Base-by-base conservation (phyloP, 2,329 filamentous ascomycete species). In the Venturia effusa region DNA sequence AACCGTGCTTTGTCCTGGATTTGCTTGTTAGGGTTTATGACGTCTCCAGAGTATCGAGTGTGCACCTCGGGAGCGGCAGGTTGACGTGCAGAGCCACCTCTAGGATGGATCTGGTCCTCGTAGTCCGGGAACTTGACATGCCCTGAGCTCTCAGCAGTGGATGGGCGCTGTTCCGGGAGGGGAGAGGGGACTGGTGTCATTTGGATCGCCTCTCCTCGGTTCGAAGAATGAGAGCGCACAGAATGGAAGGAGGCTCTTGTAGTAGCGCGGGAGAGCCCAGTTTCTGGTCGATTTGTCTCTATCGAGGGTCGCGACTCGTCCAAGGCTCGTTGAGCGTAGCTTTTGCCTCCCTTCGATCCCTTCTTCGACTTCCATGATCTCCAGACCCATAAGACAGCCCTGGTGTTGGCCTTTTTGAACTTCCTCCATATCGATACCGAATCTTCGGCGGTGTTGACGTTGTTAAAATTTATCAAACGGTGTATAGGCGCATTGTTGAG, bases 401-500 rank as follows among this genome's bases (percentile, higher is more conserved):
- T 82, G 0, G 91, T 88, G 61, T 82, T 91, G 4, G 89, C 89
- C 79, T 99, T 99, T 77, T 99, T 99, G 77, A 94, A 83, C 68
- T 80, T 86, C 70, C 94, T 87, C 94, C 94, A 99, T 34, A 84
- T 48, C 0, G 90, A 92, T 51, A 99, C 83, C 67, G 90, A 87
- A 70, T 97, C 93, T 68, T 92, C 89, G 45, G 88, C 85, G 17
- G 92, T 90, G 69, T 99, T 99, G 69, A 97, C 92, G 70, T 99
- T 99, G 68, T 88, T 83, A 87, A 90, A 97, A 67, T 92, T 88
- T 15, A 91, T 81, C 24, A 99, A 80, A 65, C 93, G 86, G 75
- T 99, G 93, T 11, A 97, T 90, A 0, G 92, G 90, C 2, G 94
- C 94, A 73, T 99, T 97, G 77, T 99, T 99, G 67, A 99, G 82